Evolutionary conservation across 2,329 filamentous ascomycete species (phyloP).

Genomic region (Blumeriella jaapii): DNA sequence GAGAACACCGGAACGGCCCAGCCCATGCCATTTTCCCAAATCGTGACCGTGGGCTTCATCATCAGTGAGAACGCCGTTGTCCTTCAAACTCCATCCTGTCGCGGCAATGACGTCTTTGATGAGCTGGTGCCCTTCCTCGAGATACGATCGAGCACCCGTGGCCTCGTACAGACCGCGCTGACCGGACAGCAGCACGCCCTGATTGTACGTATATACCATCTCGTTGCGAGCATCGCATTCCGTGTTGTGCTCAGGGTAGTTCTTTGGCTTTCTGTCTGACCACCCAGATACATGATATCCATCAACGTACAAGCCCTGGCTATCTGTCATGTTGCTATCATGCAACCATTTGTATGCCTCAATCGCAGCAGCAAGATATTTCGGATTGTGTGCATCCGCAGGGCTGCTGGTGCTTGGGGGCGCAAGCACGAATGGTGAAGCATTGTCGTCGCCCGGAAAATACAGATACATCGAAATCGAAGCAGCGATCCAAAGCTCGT

Average conservation of each 20-base stretch:
- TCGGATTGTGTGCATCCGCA: slow-evolving; percentile 37
- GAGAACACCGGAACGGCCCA: slow-evolving; percentile 69
- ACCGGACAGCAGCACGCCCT: slow-evolving; percentile 78
- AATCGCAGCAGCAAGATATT: slow-evolving; percentile 62
- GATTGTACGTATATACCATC: slow-evolving; percentile 94
- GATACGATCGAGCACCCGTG: slow-evolving; percentile 59
- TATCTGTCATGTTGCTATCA: slow-evolving; percentile 69
- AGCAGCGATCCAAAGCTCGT: slow-evolving; percentile 77
- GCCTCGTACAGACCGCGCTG: slow-evolving; percentile 69
- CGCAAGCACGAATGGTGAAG: slow-evolving; percentile 48
- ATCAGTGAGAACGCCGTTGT: slow-evolving; percentile 32
- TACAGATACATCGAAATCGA: slow-evolving; percentile 83
- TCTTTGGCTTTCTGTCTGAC: slow-evolving; percentile 30
- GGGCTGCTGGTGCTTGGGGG: slow-evolving; percentile 10
- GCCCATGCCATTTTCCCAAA: slow-evolving; percentile 48
- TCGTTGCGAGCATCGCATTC: slow-evolving; percentile 72
- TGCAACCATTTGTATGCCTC: slow-evolving; percentile 74
- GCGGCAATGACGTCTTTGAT: slow-evolving; percentile 63
- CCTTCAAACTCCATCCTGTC: slow-evolving; percentile 58
- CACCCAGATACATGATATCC: slow-evolving; percentile 75
- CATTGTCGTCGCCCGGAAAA: slow-evolving; percentile 70
- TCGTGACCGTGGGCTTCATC: slow-evolving; percentile 8
- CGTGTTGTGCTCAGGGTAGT: slow-evolving; percentile 44
- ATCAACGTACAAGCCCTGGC: slow-evolving; percentile 65
- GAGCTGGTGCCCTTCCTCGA: slow-evolving; percentile 70